phyloP scores from a whole-genome alignment of 1,284 basidiomycete species.

The Cutaneotrichosporon cyanovorans region DNA sequence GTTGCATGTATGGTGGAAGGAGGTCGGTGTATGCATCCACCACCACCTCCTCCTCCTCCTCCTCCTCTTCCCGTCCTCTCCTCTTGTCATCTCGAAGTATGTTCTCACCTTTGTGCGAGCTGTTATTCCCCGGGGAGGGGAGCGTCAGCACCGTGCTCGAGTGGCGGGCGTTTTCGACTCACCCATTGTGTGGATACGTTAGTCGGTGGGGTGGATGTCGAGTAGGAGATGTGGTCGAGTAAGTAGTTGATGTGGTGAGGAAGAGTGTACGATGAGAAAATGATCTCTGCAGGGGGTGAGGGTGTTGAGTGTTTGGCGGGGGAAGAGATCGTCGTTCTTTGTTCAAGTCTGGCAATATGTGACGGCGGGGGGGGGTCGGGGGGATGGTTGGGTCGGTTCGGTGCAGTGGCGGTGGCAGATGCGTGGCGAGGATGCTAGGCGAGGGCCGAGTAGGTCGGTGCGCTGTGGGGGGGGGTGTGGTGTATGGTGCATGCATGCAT shows the following conservation, averaged over 20 bases:
- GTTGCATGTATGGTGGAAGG: neutral
- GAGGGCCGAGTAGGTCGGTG: too few species aligned
- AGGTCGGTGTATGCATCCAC: constrained; percentile 1
- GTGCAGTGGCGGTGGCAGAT: too few species aligned
- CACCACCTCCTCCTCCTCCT: too few species aligned
- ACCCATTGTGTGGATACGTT: constrained; percentile 8
- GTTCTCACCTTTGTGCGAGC: constrained; percentile 20
- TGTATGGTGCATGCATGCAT: too few species aligned
- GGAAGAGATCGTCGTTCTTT: too few species aligned
- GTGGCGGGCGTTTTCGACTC: neutral
- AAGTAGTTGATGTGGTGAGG: constrained; percentile 1
- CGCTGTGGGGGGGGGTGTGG: too few species aligned
- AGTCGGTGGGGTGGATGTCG: neutral
- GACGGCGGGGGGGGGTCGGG: too few species aligned
- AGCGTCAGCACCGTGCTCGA: constrained; percentile 5
- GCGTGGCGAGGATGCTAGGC: too few species aligned
- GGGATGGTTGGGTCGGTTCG: too few species aligned
- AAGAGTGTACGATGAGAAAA: constrained; percentile 1
- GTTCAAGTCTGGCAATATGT: too few species aligned
- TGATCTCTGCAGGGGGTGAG: neutral
- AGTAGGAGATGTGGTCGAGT: neutral
- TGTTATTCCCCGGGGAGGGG: constrained; percentile 1
- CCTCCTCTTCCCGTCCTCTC: neutral
- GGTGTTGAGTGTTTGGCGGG: too few species aligned
- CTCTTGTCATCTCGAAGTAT: neutral